Evolutionary conservation across 345 rosid species (phyloP).

Genomic region (Clausena lansium): DNA sequence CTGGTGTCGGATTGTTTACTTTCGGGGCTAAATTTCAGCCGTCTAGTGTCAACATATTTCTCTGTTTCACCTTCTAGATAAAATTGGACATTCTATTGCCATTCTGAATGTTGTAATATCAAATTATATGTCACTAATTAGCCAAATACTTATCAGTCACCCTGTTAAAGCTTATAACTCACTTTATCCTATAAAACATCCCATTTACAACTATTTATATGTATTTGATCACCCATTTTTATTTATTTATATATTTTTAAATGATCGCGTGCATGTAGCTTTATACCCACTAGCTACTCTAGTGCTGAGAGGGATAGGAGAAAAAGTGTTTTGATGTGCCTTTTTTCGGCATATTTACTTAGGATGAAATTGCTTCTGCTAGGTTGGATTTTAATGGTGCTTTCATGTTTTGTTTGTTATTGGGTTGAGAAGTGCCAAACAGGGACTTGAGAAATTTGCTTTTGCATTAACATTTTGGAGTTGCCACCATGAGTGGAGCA

Average conservation of each 20-base stretch:
- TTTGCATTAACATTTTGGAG: background rate
- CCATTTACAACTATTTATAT: background rate
- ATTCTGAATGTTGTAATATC: background rate
- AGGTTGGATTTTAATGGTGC: background rate
- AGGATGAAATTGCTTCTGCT: background rate
- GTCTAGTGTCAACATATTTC: background rate
- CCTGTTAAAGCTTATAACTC: background rate
- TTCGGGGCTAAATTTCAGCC: background rate
- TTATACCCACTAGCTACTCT: background rate
- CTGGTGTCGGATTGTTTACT: background rate
- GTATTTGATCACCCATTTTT: background rate
- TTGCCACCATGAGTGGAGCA: background rate
- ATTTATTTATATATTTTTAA: background rate
- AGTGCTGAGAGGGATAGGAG: background rate
- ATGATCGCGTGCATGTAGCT: background rate
- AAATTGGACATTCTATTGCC: background rate
- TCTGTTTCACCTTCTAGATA: background rate
- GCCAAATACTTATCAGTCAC: background rate
- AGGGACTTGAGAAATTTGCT: background rate
- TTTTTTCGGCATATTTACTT: background rate
- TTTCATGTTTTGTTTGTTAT: conserved; percentile 8
- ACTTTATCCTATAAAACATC: background rate
- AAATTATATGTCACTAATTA: background rate
- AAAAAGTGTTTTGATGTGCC: background rate
- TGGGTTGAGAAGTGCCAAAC: background rate